Conservation (phyloP, 108 stramenopile species). For the Nannochloropsis oceanica region DNA sequence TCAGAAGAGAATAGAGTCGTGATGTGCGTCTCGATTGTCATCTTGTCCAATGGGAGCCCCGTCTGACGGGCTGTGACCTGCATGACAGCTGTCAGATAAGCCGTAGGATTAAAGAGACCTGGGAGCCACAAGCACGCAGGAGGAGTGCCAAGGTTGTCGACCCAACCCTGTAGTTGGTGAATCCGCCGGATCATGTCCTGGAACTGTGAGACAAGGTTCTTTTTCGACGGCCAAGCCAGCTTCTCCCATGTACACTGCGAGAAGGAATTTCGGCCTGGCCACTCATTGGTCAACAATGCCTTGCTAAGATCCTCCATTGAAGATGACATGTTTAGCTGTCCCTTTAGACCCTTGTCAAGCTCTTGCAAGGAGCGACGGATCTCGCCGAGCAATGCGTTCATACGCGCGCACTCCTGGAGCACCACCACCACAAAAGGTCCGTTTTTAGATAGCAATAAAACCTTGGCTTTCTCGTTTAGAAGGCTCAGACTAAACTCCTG, state of each 20-base stretch:
- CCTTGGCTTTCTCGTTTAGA: conserved; percentile 43
- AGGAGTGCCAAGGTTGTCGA: conserved; percentile 43
- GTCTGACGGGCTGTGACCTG: conserved; percentile 54
- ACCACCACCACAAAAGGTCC: conserved; percentile 60
- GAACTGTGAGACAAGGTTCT: conserved; percentile 49
- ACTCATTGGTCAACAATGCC: conserved; percentile 49
- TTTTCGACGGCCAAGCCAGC: conserved; percentile 52
- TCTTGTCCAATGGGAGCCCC: conserved; percentile 49
- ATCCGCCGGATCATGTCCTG: conserved; percentile 47
- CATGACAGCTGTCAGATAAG: conserved; percentile 57
- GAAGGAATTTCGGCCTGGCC: conserved; percentile 53
- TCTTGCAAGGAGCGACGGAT: conserved; percentile 50
- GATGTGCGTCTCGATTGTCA: conserved; percentile 58
- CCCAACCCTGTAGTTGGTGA: conserved; percentile 48
- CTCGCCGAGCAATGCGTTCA: conserved; percentile 53
- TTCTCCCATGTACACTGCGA: conserved; percentile 41
- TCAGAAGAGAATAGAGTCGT: conserved; percentile 46
- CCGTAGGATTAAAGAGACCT: conserved; percentile 56
- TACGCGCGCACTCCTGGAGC: conserved; percentile 55
- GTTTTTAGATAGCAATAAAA: conserved; percentile 38
- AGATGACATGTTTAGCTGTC: conserved; percentile 57
- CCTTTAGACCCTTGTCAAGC: conserved; percentile 62
- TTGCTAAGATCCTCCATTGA: conserved; percentile 50
- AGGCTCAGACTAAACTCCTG: conserved; percentile 50
- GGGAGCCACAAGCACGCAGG: conserved; percentile 55